Conservation (phyloP, 148 eudicot genomes). For the Fagopyrum homotropicum region DNA sequence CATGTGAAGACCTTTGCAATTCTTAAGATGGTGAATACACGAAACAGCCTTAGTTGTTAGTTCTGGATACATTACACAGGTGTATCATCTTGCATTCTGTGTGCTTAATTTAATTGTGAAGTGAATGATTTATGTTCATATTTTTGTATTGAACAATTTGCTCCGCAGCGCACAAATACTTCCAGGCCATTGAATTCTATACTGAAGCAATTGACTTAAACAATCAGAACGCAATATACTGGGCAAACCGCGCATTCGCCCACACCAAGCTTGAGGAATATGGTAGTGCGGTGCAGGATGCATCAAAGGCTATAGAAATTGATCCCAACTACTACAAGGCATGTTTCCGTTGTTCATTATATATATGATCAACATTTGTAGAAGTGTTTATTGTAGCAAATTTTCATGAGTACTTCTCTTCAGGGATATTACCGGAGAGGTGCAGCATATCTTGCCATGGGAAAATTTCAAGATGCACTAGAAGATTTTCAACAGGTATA, state of each 20-base stretch:
- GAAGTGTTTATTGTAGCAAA: not conserved
- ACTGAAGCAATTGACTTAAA: conserved; percentile 75
- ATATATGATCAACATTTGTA: conserved; percentile 2
- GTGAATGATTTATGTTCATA: no score
- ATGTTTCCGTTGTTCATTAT: conserved; percentile 19
- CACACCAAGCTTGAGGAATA: conserved; percentile 93
- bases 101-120: not conserved
- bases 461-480: conserved; percentile 88
- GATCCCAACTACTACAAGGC: conserved; percentile 93
- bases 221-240: conserved; percentile 72
- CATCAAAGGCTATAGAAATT: conserved; percentile 71
- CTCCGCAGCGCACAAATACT: conserved; percentile 63
- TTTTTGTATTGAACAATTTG: not conserved
- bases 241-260: conserved; percentile 98
- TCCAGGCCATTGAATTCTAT: conserved; percentile 86
- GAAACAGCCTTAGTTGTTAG: not conserved
- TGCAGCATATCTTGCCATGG: conserved; percentile 94
- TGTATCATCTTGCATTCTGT: not conserved
- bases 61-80: not conserved
- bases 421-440: conserved; percentile 99
- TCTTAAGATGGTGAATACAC: not conserved
- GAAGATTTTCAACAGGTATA: conserved; percentile 95
- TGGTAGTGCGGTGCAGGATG: conserved; percentile 90
- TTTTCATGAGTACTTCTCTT: not conserved
- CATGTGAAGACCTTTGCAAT: not conserved